Conservation (phyloP, 2,329 filamentous ascomycete genomes). For the Aspergillus eucalypticola region DNA sequence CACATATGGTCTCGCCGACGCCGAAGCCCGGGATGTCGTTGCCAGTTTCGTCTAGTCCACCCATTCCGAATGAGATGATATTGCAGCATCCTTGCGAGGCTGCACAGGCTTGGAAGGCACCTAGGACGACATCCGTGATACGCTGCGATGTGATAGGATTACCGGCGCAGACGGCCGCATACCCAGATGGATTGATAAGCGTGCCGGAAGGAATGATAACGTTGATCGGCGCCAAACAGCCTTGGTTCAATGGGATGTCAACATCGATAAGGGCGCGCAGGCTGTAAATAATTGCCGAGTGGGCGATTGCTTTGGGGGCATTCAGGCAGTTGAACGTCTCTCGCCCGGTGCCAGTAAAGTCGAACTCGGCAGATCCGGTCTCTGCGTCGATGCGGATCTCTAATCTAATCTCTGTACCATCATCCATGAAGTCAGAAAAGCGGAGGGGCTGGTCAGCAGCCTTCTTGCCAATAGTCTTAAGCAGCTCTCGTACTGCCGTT, state of each 20-base stretch:
- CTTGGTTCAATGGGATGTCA: constrained; percentile 84
- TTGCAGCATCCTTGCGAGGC: constrained; percentile 80
- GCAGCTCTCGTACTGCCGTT: constrained; percentile 70
- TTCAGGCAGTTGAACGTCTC: constrained; percentile 82
- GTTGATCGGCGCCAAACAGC: constrained; percentile 74
- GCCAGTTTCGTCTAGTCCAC: constrained; percentile 63
- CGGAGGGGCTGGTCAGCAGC: constrained; percentile 71
- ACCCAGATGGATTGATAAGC: constrained; percentile 59
- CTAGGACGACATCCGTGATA: constrained; percentile 79
- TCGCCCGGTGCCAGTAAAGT: constrained; percentile 75
- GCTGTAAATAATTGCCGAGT: constrained; percentile 83
- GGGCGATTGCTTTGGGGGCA: constrained; percentile 78
- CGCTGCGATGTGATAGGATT: constrained; percentile 79
- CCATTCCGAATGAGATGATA: constrained; percentile 76
- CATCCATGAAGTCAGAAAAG: constrained; percentile 82
- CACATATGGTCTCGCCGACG: constrained; percentile 86
- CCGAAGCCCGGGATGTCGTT: constrained; percentile 70
- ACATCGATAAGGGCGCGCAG: constrained; percentile 76
- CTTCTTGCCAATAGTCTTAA: constrained; percentile 69
- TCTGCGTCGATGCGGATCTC: constrained; percentile 72
- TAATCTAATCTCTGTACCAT: constrained; percentile 75
- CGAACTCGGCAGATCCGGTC: constrained; percentile 74
- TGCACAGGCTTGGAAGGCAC: constrained; percentile 76
- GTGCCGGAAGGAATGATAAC: constrained; percentile 68
- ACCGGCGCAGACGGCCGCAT: constrained; percentile 78